Base-by-base conservation (phyloP, 1,284 basidiomycete species). In the Sphagnurus paluster region DNA sequence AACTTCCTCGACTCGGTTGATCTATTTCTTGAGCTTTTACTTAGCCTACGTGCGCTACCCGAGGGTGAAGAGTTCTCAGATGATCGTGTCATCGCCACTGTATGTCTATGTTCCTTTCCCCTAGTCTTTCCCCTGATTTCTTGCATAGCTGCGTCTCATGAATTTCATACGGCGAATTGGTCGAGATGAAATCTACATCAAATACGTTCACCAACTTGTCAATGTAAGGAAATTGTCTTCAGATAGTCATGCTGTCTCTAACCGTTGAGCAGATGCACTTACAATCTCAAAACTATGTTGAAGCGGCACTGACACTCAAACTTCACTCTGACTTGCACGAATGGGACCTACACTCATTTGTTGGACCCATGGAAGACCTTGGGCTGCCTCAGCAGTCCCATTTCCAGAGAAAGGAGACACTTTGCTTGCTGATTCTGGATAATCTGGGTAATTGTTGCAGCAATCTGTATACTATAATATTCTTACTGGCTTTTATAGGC, bases 191-290 rank as follows among this genome's bases (percentile, higher is more conserved):
- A 90, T 93, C 49, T 93, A 94, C 62, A 89, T 94, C 67, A 90
- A 93, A 76, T 97, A 96, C 63, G 90, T 96, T 16, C 91, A 97
- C 60, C 90, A 96, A 60, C 83, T 97, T 14, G 91, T 95, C 44
- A 90, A 93, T 58, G 90, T 92, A 61, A 61, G 81, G 48, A 30
- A 21, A 45, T 3, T 19, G 16, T 44, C 40, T 29, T 41, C 35
- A 4, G 14, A 19, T 6, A 16, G 33, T 20, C 25, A 23, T 35
- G 33, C 14, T 16, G 52, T 45, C 37, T 21, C 42, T 63, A 16
- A 60, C 35, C 21, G 7, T 16, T 24, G 45, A 50, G 13, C 51
- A 88, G 80, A 88, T 93, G 76, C 91, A 93, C 60, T 71, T 93
- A 0, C 84, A 89, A 66, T 85, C 87, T 20, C 86, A 91, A 58